Evolutionary conservation across 148 eudicot species (phyloP).

Genomic region (Rhododendron williamsianum): DNA sequence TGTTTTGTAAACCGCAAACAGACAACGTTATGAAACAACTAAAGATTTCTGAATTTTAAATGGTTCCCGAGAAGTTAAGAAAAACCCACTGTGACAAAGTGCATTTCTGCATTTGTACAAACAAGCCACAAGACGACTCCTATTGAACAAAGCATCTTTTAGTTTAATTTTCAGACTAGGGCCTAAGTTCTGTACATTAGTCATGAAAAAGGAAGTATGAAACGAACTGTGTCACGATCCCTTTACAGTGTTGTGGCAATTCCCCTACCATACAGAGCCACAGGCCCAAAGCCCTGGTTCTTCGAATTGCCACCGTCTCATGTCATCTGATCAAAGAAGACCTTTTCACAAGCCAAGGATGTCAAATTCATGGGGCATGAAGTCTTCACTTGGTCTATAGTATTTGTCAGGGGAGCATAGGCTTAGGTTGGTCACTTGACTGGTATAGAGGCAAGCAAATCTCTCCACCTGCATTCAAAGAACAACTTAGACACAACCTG

Average conservation of each 20-base stretch:
- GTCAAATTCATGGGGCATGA: conserved; percentile 93
- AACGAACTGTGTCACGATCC: background rate
- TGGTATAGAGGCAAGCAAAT: conserved; percentile 91
- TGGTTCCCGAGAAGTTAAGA: background rate
- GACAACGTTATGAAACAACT: background rate
- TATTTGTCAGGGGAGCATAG: conserved; percentile 90
- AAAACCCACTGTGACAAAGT: background rate
- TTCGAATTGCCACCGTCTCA: background rate
- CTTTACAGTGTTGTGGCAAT: background rate
- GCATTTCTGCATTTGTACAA: background rate
- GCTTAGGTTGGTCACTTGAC: conserved; percentile 86
- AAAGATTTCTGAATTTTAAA: background rate
- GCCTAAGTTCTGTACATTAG: background rate
- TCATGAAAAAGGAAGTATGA: background rate
- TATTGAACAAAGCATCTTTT: background rate
- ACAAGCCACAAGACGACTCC: background rate
- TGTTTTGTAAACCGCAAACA: background rate
- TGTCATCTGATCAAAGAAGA: background rate
- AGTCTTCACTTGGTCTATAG: conserved; percentile 95
- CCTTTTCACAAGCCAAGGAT: conserved; percentile 36
- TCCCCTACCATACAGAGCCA: background rate
- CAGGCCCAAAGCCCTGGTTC: background rate
- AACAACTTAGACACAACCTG: background rate
- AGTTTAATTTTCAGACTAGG: background rate
- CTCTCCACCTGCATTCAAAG: conserved; percentile 70